A percentile compares a stretch with the other conserved stretches of the same genome.
Evolutionary conservation across 176 grass and related monocot species (phyloP).

Genomic region (Avena sativa): DNA sequence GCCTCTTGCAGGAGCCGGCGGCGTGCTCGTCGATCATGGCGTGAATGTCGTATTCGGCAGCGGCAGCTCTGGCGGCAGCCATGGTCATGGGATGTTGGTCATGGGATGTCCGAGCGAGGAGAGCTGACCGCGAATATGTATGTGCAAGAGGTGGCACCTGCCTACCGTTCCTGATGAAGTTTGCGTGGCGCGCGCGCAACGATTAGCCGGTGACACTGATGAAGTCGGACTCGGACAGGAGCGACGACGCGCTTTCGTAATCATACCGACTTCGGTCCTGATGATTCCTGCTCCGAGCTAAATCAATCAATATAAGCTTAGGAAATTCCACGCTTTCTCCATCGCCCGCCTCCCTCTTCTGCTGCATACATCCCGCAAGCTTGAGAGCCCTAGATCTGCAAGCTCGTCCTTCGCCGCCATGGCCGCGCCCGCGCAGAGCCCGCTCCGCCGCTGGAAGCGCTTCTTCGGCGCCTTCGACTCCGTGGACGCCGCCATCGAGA

Average conservation of each 20-base stretch:
- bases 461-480: slow-evolving; percentile 9
- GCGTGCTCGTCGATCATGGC: slow-evolving; percentile 9
- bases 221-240: neutral
- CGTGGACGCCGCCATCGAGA: slow-evolving; percentile 22
- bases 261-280: neutral
- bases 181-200: slow-evolving; percentile 1
- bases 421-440: neutral
- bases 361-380: neutral
- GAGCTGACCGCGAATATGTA: neutral
- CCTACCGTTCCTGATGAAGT: neutral
- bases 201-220: neutral
- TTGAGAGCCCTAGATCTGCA: neutral
- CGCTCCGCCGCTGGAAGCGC: slow-evolving; percentile 29
- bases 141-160: neutral
- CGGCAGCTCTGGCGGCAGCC: neutral
- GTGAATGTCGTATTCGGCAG: neutral
- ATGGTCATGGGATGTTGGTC: neutral
- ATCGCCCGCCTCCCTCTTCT: neutral
- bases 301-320: neutral
- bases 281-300: neutral
- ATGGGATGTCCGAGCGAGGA: neutral
- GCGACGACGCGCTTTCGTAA: neutral
- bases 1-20: neutral
- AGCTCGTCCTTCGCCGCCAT: neutral
- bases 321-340: no score